Base-by-base conservation (phyloP, 106 monocot genomes). In the Dioscorea dumetorum region DNA sequence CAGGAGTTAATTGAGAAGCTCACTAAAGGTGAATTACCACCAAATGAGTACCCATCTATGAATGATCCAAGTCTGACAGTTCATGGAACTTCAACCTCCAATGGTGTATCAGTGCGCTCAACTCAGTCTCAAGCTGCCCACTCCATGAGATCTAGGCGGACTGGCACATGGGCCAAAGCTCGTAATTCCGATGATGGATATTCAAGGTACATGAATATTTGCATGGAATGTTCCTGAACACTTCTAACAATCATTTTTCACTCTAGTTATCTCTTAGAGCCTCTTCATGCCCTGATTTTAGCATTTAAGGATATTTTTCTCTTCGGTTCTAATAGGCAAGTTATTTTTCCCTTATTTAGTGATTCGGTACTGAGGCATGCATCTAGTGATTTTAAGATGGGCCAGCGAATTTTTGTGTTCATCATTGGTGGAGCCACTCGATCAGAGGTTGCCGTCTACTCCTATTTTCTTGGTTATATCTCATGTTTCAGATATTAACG, bases 1-100 rank as follows among this genome's bases (percentile, higher is more conserved):
- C 54, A 99, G 99, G 99, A 99, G 35, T 74, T 99, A 61, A 66
- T 99, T 68, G 99, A 93, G 81, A 99, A 93, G 73, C 85, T 99
- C 52, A 70, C 77, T 35, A 93, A 93, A 67, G 92, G 87, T 24
- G 85, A 99, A 49, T 66, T 93, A 66, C 84, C 90, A 24, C 70
- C 78, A 63, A 73, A 93, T 77, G 99, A 93, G 33, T 99, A 90
- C 64, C 84, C 79, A 17, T 90, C 90, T 73, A 87, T 93, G 87
- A 99, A 93, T 72, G 97, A 90, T 20, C 90, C 99, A 66, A 87
- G 84, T 62, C 85, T 82, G 60, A 70, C 83, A 41, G 75, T 77
- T 53, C 80, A 83, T 73, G 87, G 82, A 79, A 73, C 76, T 33
- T 72, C 84, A 23, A 54, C 54, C 54, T 54, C 54, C 19, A 62